Percentiles rank a stretch among this genome's conserved stretches.
phyloP scores from a whole-genome alignment of 1,284 basidiomycete species.

The Fomitiporia mediterranea region DNA sequence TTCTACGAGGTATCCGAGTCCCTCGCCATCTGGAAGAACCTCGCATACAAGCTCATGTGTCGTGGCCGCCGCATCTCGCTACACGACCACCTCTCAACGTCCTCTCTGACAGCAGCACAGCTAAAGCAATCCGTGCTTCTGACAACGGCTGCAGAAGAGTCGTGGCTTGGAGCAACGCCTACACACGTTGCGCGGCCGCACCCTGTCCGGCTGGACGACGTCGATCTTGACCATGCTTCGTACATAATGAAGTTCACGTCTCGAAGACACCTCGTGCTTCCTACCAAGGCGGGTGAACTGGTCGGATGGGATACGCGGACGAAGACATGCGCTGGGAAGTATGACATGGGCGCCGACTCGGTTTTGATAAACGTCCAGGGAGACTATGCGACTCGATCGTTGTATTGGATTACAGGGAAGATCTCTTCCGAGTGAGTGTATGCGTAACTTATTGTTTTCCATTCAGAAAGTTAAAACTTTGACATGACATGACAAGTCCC shows the following conservation, averaged over 20 bases:
- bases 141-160: slow-evolving; percentile 13
- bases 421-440: slow-evolving; percentile 16
- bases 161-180: slow-evolving; percentile 14
- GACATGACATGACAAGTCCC: slow-evolving; percentile 1
- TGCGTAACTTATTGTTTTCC: background rate
- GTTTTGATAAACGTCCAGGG: slow-evolving; percentile 20
- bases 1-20: slow-evolving; percentile 15
- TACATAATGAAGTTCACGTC: slow-evolving; percentile 21
- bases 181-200: slow-evolving; percentile 3
- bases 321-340: slow-evolving; percentile 5
- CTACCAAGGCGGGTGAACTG: slow-evolving; percentile 15
- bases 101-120: slow-evolving; percentile 10
- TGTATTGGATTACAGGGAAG: slow-evolving; percentile 21
- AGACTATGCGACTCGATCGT: slow-evolving; percentile 16
- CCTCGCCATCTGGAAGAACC: slow-evolving; percentile 13
- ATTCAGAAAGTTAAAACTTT: background rate
- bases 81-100: slow-evolving; percentile 14
- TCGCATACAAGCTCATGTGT: slow-evolving; percentile 18
- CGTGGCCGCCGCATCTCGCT: slow-evolving; percentile 16
- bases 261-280: slow-evolving; percentile 18
- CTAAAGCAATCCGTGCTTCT: slow-evolving; percentile 15
- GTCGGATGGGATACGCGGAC: slow-evolving; percentile 18
- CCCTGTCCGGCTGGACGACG: slow-evolving; percentile 8
- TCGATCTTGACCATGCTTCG: slow-evolving; percentile 19
- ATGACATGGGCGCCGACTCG: slow-evolving; percentile 13